Conservation (phyloP, 768 basidiomycete species). For the Polyporus arcularius region DNA sequence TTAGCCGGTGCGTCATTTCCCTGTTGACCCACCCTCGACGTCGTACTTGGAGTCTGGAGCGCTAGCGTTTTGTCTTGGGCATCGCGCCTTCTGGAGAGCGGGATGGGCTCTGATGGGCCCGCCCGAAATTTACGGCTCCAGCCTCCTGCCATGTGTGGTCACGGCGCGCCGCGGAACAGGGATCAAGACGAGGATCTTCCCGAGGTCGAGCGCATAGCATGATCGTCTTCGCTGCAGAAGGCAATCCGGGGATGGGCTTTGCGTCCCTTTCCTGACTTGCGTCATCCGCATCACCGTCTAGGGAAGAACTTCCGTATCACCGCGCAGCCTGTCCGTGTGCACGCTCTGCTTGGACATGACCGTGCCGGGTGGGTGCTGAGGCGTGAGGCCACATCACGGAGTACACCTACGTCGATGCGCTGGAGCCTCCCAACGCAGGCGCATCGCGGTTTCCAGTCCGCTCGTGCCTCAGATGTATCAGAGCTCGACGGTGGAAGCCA, state of each 20-base stretch:
- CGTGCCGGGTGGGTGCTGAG: not conserved
- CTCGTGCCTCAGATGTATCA: not conserved
- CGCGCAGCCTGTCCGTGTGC: not conserved
- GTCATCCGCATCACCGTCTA: not conserved
- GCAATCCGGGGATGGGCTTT: too few species aligned
- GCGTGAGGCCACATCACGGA: too few species aligned
- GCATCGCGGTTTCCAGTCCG: not conserved
- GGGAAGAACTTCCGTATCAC: not conserved
- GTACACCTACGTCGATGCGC: not conserved
- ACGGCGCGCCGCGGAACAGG: too few species aligned
- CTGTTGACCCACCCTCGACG: too few species aligned
- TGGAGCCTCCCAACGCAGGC: not conserved
- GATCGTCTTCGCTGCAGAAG: too few species aligned
- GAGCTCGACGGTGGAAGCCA: not conserved
- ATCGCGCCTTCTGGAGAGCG: not conserved
- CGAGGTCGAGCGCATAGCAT: too few species aligned
- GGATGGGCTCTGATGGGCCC: not conserved
- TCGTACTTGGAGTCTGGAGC: not conserved
- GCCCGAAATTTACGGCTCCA: too few species aligned
- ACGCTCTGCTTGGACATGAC: not conserved
- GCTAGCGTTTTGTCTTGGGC: too few species aligned
- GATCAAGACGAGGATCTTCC: too few species aligned
- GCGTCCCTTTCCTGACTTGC: not conserved
- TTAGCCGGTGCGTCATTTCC: constrained; percentile 13
- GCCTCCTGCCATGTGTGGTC: too few species aligned